Evolutionary conservation across 441 rosid genomes (phyloP), one percentile per base, ranked within the genome.

Genomic region (Mallotus japonicus): DNA sequence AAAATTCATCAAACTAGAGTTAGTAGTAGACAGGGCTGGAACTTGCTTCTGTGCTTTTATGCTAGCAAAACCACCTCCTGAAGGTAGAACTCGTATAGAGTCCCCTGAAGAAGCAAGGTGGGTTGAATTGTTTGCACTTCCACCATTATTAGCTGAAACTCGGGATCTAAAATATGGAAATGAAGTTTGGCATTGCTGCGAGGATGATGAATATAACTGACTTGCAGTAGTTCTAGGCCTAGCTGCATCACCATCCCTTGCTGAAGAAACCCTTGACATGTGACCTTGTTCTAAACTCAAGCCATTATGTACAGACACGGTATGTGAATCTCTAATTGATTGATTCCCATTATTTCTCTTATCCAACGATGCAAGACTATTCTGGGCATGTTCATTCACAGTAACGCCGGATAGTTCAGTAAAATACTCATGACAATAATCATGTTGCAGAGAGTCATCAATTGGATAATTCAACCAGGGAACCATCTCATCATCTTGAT

Each of bases 401-500:
- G 84, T 77, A 76, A 90, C 86, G 16, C 88, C 94, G 19, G 94
- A 88, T 20, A 87, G 79, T 66, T 85, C 94, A 51, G 79, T 79
- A 60, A 90, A 81, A 76, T 86, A 86, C 71, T 85, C 86, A 34
- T 89, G 75, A 73, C 90, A 80, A 74, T 84, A 92, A 73, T 82
- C 90, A 53, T 76, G 72, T 71, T 77, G 82, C 32, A 82, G 58
- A 81, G 85, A 57, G 53, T 85, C 87, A 70, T 80, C 87, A 9
- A 86, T 68, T 3, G 89, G 84, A 80, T 82, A 88, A 73, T 83
- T 80, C 78, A 91, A 72, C 98, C 97, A 91, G 65, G 89, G 91
- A 46, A 85, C 93, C 65, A 87, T 80, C 69, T 91, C 92, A 83
- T 91, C 91, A 32, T 85, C 90, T 74, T 83, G 89, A 80, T 79